Percentiles rank a stretch among this genome's conserved stretches.
phyloP scores from a whole-genome alignment of 2,329 filamentous ascomycete species.

The Penicillium paneum region DNA sequence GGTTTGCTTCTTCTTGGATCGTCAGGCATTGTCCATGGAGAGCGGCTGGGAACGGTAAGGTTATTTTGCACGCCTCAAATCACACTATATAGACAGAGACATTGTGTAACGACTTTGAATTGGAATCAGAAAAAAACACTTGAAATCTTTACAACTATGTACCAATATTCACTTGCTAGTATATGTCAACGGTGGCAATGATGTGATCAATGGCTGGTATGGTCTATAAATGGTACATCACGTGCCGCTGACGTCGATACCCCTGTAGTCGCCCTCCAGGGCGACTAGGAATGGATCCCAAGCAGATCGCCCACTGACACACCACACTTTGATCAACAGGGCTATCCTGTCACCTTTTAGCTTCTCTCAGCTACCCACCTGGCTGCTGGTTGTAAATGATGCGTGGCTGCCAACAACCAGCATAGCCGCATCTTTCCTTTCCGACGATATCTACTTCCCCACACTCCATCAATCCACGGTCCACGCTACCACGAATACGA shows the following conservation, averaged over 20 bases:
- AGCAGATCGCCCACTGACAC: neutral
- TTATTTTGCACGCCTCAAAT: slow-evolving; percentile 3
- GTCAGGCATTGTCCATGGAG: slow-evolving; percentile 19
- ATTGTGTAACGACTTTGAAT: slow-evolving; percentile 8
- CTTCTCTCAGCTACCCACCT: neutral
- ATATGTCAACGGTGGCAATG: neutral
- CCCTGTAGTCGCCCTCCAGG: neutral
- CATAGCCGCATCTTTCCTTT: neutral
- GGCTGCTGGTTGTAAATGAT: neutral
- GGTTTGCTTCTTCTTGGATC: slow-evolving; percentile 13
- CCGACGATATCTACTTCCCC: neutral
- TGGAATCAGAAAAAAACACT: neutral
- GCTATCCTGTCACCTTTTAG: neutral
- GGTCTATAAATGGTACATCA: neutral
- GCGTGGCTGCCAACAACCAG: neutral
- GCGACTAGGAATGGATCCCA: neutral
- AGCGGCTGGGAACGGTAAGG: slow-evolving; percentile 8
- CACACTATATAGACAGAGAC: slow-evolving; percentile 8
- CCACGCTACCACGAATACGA: neutral
- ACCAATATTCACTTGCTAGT: neutral
- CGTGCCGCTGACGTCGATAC: slow-evolving; percentile 7
- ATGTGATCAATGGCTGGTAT: neutral
- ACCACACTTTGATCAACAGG: neutral
- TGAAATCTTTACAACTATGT: neutral
- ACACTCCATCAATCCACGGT: neutral